A percentile compares a stretch with the other conserved stretches of the same genome.
Evolutionary conservation across 768 basidiomycete species (phyloP).

Genomic region (Tricholoma furcatifolium): DNA sequence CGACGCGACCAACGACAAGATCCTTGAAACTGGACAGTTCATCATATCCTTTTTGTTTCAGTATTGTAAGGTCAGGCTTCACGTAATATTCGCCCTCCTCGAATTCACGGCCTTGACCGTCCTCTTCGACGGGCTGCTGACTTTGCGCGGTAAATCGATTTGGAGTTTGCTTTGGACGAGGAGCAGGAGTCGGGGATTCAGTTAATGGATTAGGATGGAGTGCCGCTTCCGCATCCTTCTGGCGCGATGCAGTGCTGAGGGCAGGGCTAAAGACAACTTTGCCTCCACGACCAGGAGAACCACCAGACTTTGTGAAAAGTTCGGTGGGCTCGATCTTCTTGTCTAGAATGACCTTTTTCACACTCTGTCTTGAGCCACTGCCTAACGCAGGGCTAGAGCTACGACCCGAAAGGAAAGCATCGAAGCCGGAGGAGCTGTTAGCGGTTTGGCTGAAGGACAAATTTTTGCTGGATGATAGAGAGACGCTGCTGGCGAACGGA

Average conservation of each 20-base stretch:
- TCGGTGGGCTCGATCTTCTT: conserved; percentile 79
- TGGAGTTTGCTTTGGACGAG: conserved; percentile 35
- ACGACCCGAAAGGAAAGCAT: conserved; percentile 61
- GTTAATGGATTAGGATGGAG: conserved; percentile 24
- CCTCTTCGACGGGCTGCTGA: conserved; percentile 22
- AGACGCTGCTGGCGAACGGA: conserved; percentile 35
- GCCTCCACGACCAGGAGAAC: conserved; percentile 43
- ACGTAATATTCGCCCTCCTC: conserved; percentile 92
- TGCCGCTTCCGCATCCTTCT: conserved; percentile 56
- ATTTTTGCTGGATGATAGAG: conserved; percentile 54
- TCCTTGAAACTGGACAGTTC: conserved; percentile 72
- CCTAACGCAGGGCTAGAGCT: conserved; percentile 66
- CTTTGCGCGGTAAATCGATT: conserved; percentile 40
- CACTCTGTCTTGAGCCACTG: conserved; percentile 71
- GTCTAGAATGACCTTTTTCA: conserved; percentile 90
- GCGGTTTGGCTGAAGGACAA: conserved; percentile 49
- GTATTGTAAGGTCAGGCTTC: conserved; percentile 70
- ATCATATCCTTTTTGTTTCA: conserved; percentile 70
- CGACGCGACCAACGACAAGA: conserved; percentile 87
- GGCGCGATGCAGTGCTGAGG: conserved; percentile 70
- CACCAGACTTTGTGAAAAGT: conserved; percentile 54
- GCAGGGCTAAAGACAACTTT: conserved; percentile 77
- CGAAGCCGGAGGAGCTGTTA: conserved; percentile 51
- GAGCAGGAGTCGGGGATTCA: conserved; percentile 36
- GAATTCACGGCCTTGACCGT: conserved; percentile 36